These are phyloP conservation scores for Pleurotus citrinopileatus DNA, from an alignment of 768 basidiomycete species.

Conservation along the genomic window DNA sequence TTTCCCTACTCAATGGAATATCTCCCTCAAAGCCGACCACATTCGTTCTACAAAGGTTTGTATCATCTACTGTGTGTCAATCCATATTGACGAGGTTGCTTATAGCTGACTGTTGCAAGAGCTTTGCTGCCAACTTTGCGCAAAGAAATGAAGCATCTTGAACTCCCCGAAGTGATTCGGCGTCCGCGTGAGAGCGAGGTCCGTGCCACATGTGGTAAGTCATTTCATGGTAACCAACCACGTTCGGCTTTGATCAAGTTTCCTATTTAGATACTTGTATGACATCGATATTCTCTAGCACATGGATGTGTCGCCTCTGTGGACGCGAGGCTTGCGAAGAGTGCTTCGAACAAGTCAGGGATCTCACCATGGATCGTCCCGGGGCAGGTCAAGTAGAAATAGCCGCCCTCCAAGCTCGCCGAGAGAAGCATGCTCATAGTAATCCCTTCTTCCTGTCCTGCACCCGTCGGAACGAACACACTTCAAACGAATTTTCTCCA, in stretches of 20 bases:
- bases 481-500: slow-evolving; percentile 66
- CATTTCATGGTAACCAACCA: not conserved
- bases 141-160: slow-evolving; percentile 62
- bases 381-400: slow-evolving; percentile 47
- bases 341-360: slow-evolving; percentile 70
- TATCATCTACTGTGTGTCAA: not conserved
- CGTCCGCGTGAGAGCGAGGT: slow-evolving; percentile 79
- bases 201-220: slow-evolving; percentile 79
- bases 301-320: slow-evolving; percentile 90
- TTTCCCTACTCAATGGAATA: slow-evolving; percentile 69
- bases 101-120: slow-evolving; percentile 62
- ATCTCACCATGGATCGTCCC: slow-evolving; percentile 53
- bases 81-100: slow-evolving; percentile 13
- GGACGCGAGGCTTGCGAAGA: slow-evolving; percentile 88
- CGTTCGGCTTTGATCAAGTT: not conserved
- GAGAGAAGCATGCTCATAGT: slow-evolving; percentile 59
- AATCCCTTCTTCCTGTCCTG: slow-evolving; percentile 78
- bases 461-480: slow-evolving; percentile 69
- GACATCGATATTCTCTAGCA: slow-evolving; percentile 87
- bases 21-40: slow-evolving; percentile 44
- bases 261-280: slow-evolving; percentile 79
- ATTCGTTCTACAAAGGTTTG: slow-evolving; percentile 61
- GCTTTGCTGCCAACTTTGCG: slow-evolving; percentile 67
- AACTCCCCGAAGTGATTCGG: slow-evolving; percentile 55
- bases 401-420: slow-evolving; percentile 43